Base-by-base conservation (phyloP, 257 asterid genomes). In the Nicotiana knightiana region DNA sequence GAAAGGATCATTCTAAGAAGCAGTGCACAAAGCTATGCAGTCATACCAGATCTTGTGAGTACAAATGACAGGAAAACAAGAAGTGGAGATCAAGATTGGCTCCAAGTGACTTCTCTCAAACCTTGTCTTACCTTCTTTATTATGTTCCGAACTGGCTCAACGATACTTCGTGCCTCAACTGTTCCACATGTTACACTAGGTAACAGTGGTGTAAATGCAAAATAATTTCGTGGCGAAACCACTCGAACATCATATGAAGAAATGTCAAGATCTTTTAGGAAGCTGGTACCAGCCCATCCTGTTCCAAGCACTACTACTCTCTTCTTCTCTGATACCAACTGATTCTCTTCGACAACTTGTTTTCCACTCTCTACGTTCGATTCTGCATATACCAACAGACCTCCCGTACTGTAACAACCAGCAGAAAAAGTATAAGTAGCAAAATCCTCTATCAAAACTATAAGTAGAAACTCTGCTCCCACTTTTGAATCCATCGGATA, bases 261-360 rank as follows among this genome's bases (percentile, higher is more conserved):
- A 82, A 65, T 59, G 30, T 67, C 76, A 68, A 81, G 39, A 66
- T 66, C 64, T 9, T 81, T 81, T 71, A 81, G n/a, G 39, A 81
- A 81, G 64, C 76, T 81, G 5, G 83, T 81, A 48, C 67, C 83
- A 32, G 67, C 83, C 83, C 83, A 81, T 51, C 83, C 83, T 65
- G 83, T 81, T 81, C 83, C 83, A n/a, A 81, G 83, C 21, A 81
- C 83, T 79, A 81, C 83, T 58, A 81, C 21, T 66, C 53, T 67
- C 55, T 81, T 81, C 76, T 64, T 81, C 64, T 66, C 68, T 4
- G 80, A 51, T n/a, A 24, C 80, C 0, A 17, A 59, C 51, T 75
- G 80, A 75, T 15, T 75, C 64, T 15, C 33, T 26, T 51, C 80
- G 30, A 51, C 64, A 28, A 51, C 46, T 75, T 51, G 9, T 51